A percentile compares a stretch with the other conserved stretches of the same genome.
Conservation (phyloP, 257 asterid species). For the Handroanthus guayacan region DNA sequence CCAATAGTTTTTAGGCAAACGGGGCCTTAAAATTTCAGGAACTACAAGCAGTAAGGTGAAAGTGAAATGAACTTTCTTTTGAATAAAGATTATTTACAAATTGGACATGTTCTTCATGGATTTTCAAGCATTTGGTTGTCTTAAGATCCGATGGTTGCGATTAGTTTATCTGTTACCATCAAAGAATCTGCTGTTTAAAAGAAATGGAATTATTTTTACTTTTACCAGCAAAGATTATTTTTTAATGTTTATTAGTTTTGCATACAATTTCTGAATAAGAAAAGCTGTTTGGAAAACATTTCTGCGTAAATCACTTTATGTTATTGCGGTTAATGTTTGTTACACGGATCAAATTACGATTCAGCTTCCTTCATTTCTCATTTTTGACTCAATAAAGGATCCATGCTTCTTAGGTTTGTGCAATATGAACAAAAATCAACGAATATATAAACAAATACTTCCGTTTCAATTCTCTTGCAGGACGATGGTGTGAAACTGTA, state of each 20-base stretch:
- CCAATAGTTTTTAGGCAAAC: background rate
- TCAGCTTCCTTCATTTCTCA: background rate
- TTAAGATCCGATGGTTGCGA: background rate
- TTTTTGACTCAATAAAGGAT: background rate
- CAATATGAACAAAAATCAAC: background rate
- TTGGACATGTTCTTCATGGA: background rate
- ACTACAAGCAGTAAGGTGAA: background rate
- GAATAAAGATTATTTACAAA: background rate
- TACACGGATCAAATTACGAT: background rate
- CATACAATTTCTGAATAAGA: background rate
- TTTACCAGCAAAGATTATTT: background rate
- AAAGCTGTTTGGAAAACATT: background rate
- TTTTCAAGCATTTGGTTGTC: constrained; percentile 8
- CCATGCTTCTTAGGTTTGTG: background rate
- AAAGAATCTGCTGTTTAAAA: background rate
- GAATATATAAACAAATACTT: constrained; percentile 1
- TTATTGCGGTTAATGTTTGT: background rate
- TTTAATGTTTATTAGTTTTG: background rate
- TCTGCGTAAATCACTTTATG: background rate
- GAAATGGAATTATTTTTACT: background rate
- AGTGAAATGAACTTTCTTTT: background rate
- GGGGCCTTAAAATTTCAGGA: background rate
- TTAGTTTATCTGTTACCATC: background rate
- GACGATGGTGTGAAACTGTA: constrained; percentile 53
- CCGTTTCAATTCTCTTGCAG: constrained; percentile 46